phyloP scores from a whole-genome alignment of 2,329 filamentous ascomycete genomes.

The Hypomyces perniciosus region DNA sequence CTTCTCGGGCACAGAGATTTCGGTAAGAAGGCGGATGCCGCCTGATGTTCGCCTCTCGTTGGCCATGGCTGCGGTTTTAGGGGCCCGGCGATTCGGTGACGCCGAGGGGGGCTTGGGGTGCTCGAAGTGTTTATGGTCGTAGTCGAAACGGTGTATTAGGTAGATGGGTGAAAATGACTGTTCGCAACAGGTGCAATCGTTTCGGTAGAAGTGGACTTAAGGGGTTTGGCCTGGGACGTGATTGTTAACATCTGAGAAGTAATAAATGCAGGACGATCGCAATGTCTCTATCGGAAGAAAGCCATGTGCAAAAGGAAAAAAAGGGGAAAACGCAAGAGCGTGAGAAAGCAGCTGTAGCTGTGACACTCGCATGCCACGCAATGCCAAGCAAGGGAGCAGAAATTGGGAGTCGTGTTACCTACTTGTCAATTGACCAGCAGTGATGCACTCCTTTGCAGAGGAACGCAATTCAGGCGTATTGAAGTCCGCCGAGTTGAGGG shows the following conservation, averaged over 20 bases:
- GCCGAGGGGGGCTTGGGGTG: neutral
- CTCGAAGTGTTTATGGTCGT: too few relatives aligned
- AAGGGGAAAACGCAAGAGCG: neutral
- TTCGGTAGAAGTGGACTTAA: neutral
- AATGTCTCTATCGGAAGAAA: neutral
- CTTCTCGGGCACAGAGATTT: slow-evolving; percentile 11
- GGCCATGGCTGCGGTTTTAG: neutral
- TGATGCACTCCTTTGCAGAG: too few relatives aligned
- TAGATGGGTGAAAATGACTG: too few relatives aligned
- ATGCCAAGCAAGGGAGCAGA: neutral
- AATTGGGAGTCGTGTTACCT: neutral
- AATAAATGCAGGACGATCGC: neutral
- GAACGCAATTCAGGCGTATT: too few relatives aligned
- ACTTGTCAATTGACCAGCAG: neutral
- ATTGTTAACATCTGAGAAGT: neutral
- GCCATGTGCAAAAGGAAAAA: neutral
- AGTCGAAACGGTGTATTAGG: too few relatives aligned
- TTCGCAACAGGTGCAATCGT: too few relatives aligned
- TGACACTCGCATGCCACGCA: neutral
- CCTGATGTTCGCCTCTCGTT: slow-evolving; percentile 9
- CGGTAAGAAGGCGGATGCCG: slow-evolving; percentile 3
- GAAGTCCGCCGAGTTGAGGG: too few relatives aligned
- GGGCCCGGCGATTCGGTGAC: neutral
- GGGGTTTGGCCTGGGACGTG: neutral
- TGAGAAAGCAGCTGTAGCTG: neutral